Evolutionary conservation across 805 yeast species (phyloP), one percentile per base, ranked within the genome.

Genomic region (Sporopachydermia quercuum): DNA sequence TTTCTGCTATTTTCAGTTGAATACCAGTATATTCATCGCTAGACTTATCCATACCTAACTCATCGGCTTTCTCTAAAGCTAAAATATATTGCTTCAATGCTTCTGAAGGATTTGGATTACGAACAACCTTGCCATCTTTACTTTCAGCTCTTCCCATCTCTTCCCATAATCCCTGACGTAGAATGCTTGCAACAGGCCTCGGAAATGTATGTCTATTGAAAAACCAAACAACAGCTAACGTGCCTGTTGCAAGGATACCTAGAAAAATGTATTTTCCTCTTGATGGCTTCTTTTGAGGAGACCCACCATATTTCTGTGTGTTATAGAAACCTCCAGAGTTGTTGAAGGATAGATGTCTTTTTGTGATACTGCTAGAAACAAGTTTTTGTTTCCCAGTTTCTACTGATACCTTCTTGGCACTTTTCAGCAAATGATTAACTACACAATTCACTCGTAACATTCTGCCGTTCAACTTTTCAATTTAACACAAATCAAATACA

Each of bases 1-100:
- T 79, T 51, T 86, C 94, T 6, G 80, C 94, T 27, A 84, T 63
- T 51, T 87, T 84, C 55, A 89, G 64, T 51, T 87, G 94, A 40
- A 89, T 73, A 0, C 96, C 96, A 0, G 96, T 87, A 55, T 82
- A 87, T 51, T 82, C 89, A 51, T 84, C 91, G 42, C 74, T 65
- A 19, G 80, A 49, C 6, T 68, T 69, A 45, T 73, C 70, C 60
- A 84, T 54, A 0, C 65, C 66, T 37, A 74, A 58, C 18, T 66
- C 61, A 30, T 75, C 68, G 34, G 85, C 78, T 45, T 71, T 68
- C 18, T 73, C 65, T 18, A 86, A 59, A 0, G 94, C 94, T 46
- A 78, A 78, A 36, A 83, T 67, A 57, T 87, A 89, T 48, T 69
- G 65, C 42, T 70, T 68, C 43, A 85, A 61, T 0, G 96, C 94